Conservation (phyloP, 345 rosid species). For the Dovyalis caffra region DNA sequence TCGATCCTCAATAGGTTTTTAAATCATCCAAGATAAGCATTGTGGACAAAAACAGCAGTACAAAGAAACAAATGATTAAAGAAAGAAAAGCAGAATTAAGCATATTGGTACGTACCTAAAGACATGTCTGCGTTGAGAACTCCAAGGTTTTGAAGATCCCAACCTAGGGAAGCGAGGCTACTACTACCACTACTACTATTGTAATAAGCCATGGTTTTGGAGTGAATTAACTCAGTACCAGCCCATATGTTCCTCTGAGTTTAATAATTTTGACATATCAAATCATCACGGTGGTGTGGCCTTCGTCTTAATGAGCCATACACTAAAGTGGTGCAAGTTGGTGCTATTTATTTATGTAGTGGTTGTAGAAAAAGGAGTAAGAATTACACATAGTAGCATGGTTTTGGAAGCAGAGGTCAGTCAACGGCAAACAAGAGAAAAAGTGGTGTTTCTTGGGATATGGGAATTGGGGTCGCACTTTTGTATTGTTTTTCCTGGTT, state of each 20-base stretch:
- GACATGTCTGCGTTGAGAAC: slow-evolving; percentile 78
- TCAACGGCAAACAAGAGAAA: slow-evolving; percentile 49
- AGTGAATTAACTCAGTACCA: slow-evolving; percentile 35
- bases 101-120: slow-evolving; percentile 38
- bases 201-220: slow-evolving; percentile 33
- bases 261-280: not conserved
- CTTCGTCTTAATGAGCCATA: slow-evolving; percentile 8
- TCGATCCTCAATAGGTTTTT: not conserved
- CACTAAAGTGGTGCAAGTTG: slow-evolving; percentile 8
- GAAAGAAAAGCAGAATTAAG: not conserved
- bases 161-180: slow-evolving; percentile 44
- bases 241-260: slow-evolving; percentile 25
- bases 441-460: slow-evolving; percentile 44
- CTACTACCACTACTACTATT: slow-evolving; percentile 9
- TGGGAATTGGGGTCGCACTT: slow-evolving; percentile 26
- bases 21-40: not conserved
- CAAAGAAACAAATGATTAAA: not conserved
- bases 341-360: slow-evolving; percentile 31
- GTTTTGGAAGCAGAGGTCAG: slow-evolving; percentile 47
- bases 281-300: not conserved
- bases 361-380: slow-evolving; percentile 21
- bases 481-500: slow-evolving; percentile 16
- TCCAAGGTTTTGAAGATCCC: slow-evolving; percentile 86
- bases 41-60: not conserved
- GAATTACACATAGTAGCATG: slow-evolving; percentile 19